These are phyloP conservation scores for Diaporthe destruens DNA, from an alignment of 2,329 filamentous ascomycete genomes.

Conservation along the genomic window DNA sequence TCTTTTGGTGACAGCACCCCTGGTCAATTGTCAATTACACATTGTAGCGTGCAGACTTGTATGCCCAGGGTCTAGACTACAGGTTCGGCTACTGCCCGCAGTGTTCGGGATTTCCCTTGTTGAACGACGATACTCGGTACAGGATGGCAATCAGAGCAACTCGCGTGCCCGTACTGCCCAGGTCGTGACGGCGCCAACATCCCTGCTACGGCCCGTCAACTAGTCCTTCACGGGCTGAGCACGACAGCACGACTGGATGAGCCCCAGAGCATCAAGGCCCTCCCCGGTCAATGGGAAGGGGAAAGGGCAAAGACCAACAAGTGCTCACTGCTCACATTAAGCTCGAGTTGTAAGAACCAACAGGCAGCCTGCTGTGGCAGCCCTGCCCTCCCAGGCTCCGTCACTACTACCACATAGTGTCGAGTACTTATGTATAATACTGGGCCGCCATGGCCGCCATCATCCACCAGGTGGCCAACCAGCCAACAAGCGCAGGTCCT, in stretches of 20 bases:
- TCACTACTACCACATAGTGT: too few relatives aligned
- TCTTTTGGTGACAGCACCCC: neutral
- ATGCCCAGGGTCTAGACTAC: neutral
- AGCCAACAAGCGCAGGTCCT: conserved; percentile 11
- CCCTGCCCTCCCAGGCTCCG: too few relatives aligned
- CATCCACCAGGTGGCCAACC: conserved; percentile 4
- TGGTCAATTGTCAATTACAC: too few relatives aligned
- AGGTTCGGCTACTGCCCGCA: neutral
- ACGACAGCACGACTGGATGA: neutral
- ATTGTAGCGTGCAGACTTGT: neutral
- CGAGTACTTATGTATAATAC: neutral
- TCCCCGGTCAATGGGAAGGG: neutral
- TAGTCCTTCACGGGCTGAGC: conserved; percentile 25
- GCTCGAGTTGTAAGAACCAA: neutral
- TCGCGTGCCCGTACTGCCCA: conserved; percentile 6
- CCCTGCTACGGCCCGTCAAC: conserved; percentile 13
- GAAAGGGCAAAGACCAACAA: neutral
- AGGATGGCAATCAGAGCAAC: neutral
- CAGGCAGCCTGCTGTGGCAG: conserved; percentile 21
- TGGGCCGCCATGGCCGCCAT: neutral
- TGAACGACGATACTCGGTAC: neutral
- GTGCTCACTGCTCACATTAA: neutral
- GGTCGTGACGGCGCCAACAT: conserved; percentile 17
- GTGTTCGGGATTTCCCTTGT: neutral
- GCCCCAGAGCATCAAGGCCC: conserved; percentile 14